These are phyloP conservation scores for Penicillium soppii DNA, from an alignment of 495 filamentous ascomycete genomes.

Conservation along the genomic window DNA sequence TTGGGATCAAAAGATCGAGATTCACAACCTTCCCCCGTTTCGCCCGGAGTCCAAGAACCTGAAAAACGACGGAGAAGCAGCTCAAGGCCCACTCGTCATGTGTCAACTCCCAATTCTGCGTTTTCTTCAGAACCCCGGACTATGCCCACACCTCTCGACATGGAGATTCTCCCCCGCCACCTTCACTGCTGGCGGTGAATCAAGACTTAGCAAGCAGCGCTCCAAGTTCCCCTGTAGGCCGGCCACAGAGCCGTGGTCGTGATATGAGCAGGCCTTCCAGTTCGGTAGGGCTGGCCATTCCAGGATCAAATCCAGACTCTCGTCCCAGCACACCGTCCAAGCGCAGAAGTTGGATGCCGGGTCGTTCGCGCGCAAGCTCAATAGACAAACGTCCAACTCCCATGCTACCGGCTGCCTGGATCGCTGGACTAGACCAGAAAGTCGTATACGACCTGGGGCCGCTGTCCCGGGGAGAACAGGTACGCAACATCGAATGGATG, in stretches of 20 bases:
- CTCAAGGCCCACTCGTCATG: slow-evolving; percentile 39
- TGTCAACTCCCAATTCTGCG: slow-evolving; percentile 33
- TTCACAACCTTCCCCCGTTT: slow-evolving; percentile 13
- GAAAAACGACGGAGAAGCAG: slow-evolving; percentile 27
- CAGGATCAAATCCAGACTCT: slow-evolving; percentile 36
- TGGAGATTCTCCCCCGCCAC: slow-evolving; percentile 43
- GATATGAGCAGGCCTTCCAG: slow-evolving; percentile 38
- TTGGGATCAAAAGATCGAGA: slow-evolving; percentile 39
- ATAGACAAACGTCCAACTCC: slow-evolving; percentile 25
- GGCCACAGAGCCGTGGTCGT: slow-evolving; percentile 42
- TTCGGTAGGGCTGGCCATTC: slow-evolving; percentile 38
- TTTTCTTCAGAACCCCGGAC: slow-evolving; percentile 29
- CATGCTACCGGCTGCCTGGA: slow-evolving; percentile 55
- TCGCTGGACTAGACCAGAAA: slow-evolving; percentile 54
- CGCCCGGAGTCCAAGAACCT: slow-evolving; percentile 20
- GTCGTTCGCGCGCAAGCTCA: slow-evolving; percentile 40
- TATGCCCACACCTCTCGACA: slow-evolving; percentile 30
- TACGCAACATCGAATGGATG: slow-evolving; percentile 24
- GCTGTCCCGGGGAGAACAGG: slow-evolving; percentile 60
- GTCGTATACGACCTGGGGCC: slow-evolving; percentile 61
- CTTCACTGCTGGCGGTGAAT: slow-evolving; percentile 43
- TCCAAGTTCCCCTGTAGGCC: slow-evolving; percentile 30
- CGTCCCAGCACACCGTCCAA: slow-evolving; percentile 43
- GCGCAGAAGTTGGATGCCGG: slow-evolving; percentile 57
- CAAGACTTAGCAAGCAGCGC: slow-evolving; percentile 39